phyloP scores from a whole-genome alignment of 2,329 filamentous ascomycete species.

The Colletotrichum neosansevieriae region DNA sequence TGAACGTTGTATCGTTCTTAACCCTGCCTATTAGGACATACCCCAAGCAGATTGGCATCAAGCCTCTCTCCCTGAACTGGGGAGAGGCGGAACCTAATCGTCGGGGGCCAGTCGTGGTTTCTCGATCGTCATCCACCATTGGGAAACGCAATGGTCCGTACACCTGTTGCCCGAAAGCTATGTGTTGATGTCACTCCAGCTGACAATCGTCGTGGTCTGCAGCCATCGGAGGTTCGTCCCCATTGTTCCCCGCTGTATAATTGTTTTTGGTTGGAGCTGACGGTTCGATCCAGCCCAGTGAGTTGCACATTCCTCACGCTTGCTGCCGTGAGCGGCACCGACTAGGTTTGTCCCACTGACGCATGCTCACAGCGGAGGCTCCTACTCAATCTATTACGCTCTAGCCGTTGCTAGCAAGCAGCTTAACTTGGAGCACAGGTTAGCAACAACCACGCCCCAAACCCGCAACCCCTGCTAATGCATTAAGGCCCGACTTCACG shows the following conservation, averaged over 20 bases:
- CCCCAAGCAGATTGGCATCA: slow-evolving; percentile 92
- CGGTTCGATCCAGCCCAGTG: slow-evolving; percentile 51
- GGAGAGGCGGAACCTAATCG: slow-evolving; percentile 79
- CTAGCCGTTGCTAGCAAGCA: slow-evolving; percentile 93
- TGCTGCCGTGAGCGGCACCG: not conserved
- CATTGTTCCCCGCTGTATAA: not conserved
- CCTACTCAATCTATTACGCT: slow-evolving; percentile 96
- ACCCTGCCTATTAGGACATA: slow-evolving; percentile 71
- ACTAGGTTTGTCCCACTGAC: not conserved
- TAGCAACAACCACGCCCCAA: slow-evolving; percentile 39
- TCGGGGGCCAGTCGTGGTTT: slow-evolving; percentile 91
- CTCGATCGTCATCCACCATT: slow-evolving; percentile 79
- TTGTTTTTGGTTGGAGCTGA: slow-evolving; percentile 43
- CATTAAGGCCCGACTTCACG: slow-evolving; percentile 67
- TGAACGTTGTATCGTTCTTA: slow-evolving; percentile 9
- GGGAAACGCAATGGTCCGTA: slow-evolving; percentile 81
- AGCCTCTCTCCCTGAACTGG: slow-evolving; percentile 91
- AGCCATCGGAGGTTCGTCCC: slow-evolving; percentile 69
- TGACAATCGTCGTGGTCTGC: slow-evolving; percentile 1
- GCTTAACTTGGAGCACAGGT: slow-evolving; percentile 83
- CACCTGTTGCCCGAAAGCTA: not conserved
- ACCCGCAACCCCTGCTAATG: not conserved
- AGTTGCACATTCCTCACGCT: slow-evolving; percentile 34
- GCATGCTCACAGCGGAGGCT: slow-evolving; percentile 72
- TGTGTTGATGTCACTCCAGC: slow-evolving; percentile 30